These are phyloP conservation scores for Lipomyces sp. DNA, from an alignment of 805 yeast species.

Conservation along the genomic window DNA sequence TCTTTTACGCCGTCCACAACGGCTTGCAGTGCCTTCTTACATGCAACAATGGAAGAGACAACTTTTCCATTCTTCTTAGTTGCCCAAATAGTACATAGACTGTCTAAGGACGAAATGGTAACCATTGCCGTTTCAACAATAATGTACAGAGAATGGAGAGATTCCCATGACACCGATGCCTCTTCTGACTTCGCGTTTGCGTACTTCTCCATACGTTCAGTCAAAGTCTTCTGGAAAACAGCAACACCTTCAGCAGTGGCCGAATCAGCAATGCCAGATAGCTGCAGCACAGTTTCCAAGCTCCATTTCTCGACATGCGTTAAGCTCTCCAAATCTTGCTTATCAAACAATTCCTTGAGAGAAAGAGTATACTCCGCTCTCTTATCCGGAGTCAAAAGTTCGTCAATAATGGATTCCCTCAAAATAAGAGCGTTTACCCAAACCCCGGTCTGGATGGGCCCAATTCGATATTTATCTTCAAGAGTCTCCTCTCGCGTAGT, in stretches of 20 bases:
- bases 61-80: slow-evolving; percentile 8
- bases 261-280: slow-evolving; percentile 29
- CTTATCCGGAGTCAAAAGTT: slow-evolving; percentile 38
- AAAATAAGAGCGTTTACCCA: slow-evolving; percentile 50
- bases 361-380: slow-evolving; percentile 40
- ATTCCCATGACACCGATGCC: slow-evolving; percentile 21
- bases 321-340: slow-evolving; percentile 31
- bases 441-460: slow-evolving; percentile 41
- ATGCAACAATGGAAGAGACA: slow-evolving; percentile 5
- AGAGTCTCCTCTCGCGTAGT: slow-evolving; percentile 47
- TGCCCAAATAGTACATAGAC: slow-evolving; percentile 11
- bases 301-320: slow-evolving; percentile 51
- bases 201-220: slow-evolving; percentile 3
- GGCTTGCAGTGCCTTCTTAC: slow-evolving; percentile 14
- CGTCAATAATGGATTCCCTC: slow-evolving; percentile 51
- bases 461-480: slow-evolving; percentile 39
- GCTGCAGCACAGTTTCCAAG: slow-evolving; percentile 34
- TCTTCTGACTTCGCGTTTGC: background rate
- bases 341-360: slow-evolving; percentile 25
- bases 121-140: slow-evolving; percentile 29
- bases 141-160: slow-evolving; percentile 26
- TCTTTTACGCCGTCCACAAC: slow-evolving; percentile 24
- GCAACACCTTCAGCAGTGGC: background rate
- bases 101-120: slow-evolving; percentile 12
- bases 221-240: slow-evolving; percentile 13